phyloP scores from a whole-genome alignment of 192 early-diverging fungal species.

The Coemansia umbellata region DNA sequence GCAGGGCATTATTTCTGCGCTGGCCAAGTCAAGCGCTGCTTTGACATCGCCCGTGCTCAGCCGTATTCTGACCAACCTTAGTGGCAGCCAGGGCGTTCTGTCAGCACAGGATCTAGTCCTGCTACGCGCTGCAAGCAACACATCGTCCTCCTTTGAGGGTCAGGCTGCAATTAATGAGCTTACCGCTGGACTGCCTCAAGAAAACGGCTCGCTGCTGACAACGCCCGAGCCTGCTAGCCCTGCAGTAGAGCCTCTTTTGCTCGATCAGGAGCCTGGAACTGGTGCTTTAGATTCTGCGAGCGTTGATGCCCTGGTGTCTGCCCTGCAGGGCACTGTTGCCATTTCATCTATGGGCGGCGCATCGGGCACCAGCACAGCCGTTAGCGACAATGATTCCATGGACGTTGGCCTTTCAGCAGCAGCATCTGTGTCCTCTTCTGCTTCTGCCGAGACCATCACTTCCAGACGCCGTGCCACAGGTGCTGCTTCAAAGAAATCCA shows the following conservation, averaged over 20 bases:
- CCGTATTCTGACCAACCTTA: slow-evolving; percentile 27
- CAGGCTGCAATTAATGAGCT: background rate
- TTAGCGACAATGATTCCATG: background rate
- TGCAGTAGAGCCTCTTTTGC: background rate
- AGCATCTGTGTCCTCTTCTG: background rate
- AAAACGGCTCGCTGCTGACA: slow-evolving; percentile 3
- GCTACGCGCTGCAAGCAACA: slow-evolving; percentile 8
- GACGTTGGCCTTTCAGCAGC: background rate
- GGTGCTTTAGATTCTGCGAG: slow-evolving; percentile 25
- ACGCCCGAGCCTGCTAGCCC: slow-evolving; percentile 33
- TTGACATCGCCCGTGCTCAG: slow-evolving; percentile 13
- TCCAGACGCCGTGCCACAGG: background rate
- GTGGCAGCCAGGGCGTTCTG: slow-evolving; percentile 28
- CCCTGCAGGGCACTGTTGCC: slow-evolving; percentile 35
- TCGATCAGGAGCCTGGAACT: slow-evolving; percentile 2
- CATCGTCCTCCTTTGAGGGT: background rate
- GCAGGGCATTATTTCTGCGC: slow-evolving; percentile 22
- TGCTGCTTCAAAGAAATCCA: background rate
- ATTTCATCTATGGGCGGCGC: too few species aligned
- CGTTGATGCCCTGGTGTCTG: slow-evolving; percentile 32
- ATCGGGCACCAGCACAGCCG: too few species aligned
- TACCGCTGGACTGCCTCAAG: too few species aligned
- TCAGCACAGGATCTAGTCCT: slow-evolving; percentile 43
- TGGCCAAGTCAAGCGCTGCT: slow-evolving; percentile 19
- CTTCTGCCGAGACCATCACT: background rate